Evolutionary conservation across 2,329 filamentous ascomycete species (phyloP).

Genomic region (Colletotrichum siamense): DNA sequence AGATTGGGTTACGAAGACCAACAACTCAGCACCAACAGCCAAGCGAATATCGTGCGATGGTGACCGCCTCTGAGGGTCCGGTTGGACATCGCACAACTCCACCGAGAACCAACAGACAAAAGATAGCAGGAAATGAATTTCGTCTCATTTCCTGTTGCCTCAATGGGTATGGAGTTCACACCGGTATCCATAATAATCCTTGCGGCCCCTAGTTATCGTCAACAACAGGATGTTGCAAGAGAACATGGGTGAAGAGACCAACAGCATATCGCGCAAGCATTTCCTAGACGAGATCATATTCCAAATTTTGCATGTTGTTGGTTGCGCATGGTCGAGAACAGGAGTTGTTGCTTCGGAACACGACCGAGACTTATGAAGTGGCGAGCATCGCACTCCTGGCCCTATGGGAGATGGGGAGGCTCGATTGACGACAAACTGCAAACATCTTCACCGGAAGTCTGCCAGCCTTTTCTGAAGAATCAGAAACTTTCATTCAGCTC

Average conservation of each 20-base stretch:
- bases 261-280: no score
- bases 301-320: no score
- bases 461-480: conserved; percentile 8
- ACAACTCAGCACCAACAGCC: neutral
- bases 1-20: neutral
- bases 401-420: no score
- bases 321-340: no score
- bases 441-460: conserved; percentile 15
- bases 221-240: neutral
- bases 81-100: neutral
- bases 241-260: neutral
- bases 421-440: neutral
- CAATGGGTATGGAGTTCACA: neutral
- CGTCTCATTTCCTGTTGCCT: neutral
- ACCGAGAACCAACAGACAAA: neutral
- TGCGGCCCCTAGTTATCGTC: no score
- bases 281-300: no score
- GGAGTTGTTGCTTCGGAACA: no score
- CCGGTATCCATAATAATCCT: neutral
- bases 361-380: no score
- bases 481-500: neutral
- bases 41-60: neutral
- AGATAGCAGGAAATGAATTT: neutral
- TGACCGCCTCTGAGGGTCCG: neutral
- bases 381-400: no score